These are phyloP conservation scores for Calonectria pseudoreteaudii DNA, from an alignment of 2,329 filamentous ascomycete genomes.

Conservation along the genomic window DNA sequence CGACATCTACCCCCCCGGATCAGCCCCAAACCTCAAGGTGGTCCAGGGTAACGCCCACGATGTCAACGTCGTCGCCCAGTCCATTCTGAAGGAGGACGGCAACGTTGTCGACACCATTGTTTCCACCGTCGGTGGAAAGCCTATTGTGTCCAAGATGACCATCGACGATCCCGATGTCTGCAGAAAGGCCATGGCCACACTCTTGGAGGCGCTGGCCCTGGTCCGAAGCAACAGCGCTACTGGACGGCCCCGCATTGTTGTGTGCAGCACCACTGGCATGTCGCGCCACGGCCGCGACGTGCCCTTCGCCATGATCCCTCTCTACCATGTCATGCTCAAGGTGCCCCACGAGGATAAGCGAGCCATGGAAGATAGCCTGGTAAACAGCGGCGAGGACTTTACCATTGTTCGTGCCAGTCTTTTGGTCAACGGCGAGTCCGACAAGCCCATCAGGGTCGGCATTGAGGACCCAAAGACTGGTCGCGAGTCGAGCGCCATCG, in stretches of 20 bases:
- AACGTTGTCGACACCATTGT: slow-evolving; percentile 59
- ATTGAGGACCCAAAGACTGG: slow-evolving; percentile 51
- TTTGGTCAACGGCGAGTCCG: slow-evolving; percentile 45
- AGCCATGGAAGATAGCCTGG: slow-evolving; percentile 55
- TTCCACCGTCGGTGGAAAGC: slow-evolving; percentile 58
- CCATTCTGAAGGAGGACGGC: slow-evolving; percentile 47
- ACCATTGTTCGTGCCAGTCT: slow-evolving; percentile 54
- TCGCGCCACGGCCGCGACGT: slow-evolving; percentile 52
- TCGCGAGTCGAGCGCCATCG: slow-evolving; percentile 51
- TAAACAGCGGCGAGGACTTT: slow-evolving; percentile 46
- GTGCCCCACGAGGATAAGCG: slow-evolving; percentile 61
- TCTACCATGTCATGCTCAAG: slow-evolving; percentile 56
- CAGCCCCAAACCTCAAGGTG: slow-evolving; percentile 54
- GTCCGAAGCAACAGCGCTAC: slow-evolving; percentile 42
- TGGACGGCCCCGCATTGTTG: slow-evolving; percentile 49
- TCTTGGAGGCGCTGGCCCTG: slow-evolving; percentile 54
- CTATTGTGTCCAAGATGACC: slow-evolving; percentile 47
- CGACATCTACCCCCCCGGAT: slow-evolving; percentile 45
- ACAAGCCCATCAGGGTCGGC: slow-evolving; percentile 50
- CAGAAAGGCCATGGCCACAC: slow-evolving; percentile 53
- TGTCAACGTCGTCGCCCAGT: slow-evolving; percentile 48
- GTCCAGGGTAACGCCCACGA: slow-evolving; percentile 62
- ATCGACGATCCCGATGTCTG: slow-evolving; percentile 63
- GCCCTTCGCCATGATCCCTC: slow-evolving; percentile 54
- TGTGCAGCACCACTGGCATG: slow-evolving; percentile 56